Evolutionary conservation across 371 early-diverging fungal genomes (phyloP), one percentile per base, ranked within the genome.

Genomic region (Enteropsectra breve): DNA sequence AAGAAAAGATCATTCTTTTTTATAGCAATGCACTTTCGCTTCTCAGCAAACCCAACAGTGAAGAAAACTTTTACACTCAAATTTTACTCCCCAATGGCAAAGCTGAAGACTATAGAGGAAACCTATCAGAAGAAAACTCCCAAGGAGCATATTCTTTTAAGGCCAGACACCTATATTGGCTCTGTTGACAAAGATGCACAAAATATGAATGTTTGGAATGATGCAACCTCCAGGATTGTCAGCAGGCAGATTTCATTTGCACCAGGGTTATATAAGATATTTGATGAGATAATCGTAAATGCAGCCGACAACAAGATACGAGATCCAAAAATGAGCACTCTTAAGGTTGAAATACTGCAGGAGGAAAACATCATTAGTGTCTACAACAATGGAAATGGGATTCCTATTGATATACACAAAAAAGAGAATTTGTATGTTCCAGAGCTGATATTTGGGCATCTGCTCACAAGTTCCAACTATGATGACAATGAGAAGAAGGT

Each of bases 161-260:
- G 96, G 37, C 97, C 97, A 0, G 99, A 98, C 76, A 92, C 95
- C 1, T 98, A 98, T 78, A 92, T 98, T 76, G 97, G 99, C 2
- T 90, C 94, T 0, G 85, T 88, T 29, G 94, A 98, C 78, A 81
- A 84, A 40, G 86, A 87, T 53, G 84, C 85, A 26, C 84, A 85
- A 52, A 79, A 83, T 38, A 86, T 94, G 85, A 97, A 93, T 90
- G 83, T 92, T 0, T 86, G 84, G 70, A 84, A 87, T 69, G 76
- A 75, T 15, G 48, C 60, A 13, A 55, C 6, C 24, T 46, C 1
- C 78, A 82, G 43, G 65, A 87, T 97, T 76, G 84, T 82, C 1
- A 72, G 82, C 52, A 85, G 86, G 30, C 82, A 84, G 24, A 86
- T 94, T 48, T 85, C 74, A 0, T 90, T 85, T 78, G 93, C 91